Evolutionary conservation across 306 rosid species (phyloP).

Genomic region (Vigna mungo): DNA sequence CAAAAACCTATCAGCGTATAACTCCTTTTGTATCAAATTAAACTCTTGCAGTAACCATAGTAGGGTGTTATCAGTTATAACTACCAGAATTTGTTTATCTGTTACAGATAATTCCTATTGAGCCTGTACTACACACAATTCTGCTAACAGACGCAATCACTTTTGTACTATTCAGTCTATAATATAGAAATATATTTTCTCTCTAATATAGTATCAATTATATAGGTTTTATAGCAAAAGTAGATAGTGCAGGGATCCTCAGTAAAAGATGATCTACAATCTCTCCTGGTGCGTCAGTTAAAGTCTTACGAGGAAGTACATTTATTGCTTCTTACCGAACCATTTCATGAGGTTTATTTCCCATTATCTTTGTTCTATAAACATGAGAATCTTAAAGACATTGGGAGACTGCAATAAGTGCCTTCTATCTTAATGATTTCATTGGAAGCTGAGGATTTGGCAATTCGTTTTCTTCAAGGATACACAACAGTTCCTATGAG

Average conservation of each 20-base stretch:
- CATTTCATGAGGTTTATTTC: constrained; percentile 65
- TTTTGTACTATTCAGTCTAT: too few relatives aligned
- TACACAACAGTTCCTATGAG: background rate
- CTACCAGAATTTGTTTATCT: too few relatives aligned
- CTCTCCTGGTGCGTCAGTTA: constrained; percentile 42
- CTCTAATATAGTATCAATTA: too few relatives aligned
- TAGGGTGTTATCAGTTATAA: too few relatives aligned
- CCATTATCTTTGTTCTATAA: constrained; percentile 58
- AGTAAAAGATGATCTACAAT: constrained; percentile 61
- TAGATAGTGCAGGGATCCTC: constrained; percentile 56
- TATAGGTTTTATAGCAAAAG: constrained; percentile 61
- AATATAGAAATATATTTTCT: too few relatives aligned
- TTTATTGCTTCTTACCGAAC: constrained; percentile 49
- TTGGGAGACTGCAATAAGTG: constrained; percentile 81
- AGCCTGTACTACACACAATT: too few relatives aligned
- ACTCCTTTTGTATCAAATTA: too few relatives aligned
- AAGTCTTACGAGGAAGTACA: constrained; percentile 45
- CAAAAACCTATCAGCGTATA: too few relatives aligned
- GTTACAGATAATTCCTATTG: too few relatives aligned
- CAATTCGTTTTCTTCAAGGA: background rate
- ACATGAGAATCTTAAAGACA: constrained; percentile 72
- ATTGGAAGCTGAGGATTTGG: constrained; percentile 53
- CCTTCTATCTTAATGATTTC: constrained; percentile 95
- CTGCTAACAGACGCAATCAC: too few relatives aligned
- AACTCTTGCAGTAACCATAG: too few relatives aligned